Base-by-base conservation (phyloP, 306 rosid genomes). In the Lathyrus sativus region DNA sequence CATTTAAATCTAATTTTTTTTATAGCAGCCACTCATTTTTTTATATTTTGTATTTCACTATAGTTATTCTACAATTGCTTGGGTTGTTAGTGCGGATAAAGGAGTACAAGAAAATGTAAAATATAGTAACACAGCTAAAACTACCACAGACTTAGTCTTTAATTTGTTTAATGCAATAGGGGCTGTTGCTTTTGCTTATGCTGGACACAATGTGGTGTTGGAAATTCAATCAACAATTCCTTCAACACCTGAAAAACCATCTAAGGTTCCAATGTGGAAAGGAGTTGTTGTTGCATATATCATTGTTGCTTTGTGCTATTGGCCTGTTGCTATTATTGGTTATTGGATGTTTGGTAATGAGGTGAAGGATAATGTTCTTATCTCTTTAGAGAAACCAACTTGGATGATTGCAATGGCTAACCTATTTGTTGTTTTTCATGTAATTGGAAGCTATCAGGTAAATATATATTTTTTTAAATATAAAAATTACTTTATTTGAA, bases 221-320 rank as follows among this genome's bases (percentile, higher is more conserved):
- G 29, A 26, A 26, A 33, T 33, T 6, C 38, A 33, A 78, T 96
- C 96, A 48, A 87, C 98, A 6, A 91, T 91, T 14, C 96, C 96
- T 3, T 91, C 98, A 5, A 85, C 95, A n/a, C 89, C 98, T 1
- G 89, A 84, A 78, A 89, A 84, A 74, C 96, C 98, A 7, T 91
- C 98, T 3, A 91, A 91, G 78, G 82, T 81, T 53, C 88, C 96
- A 2, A 91, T 91, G 98, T 91, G 96, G 98, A 84, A 11, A 81
- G 98, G 98, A 66, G 95, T 89, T 8, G 0, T 89, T 5, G 75
- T 89, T n/a, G 38, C 38, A 6, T 33, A 33, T 33, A 33, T 33
- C 38, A 33, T 33, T 33, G 38, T 33, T 33, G 38, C 38, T 33
- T 33, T 33, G 8, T 33, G 38, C 8, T 33, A 33, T 33, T 33